A percentile compares a stretch with the other conserved stretches of the same genome.
Conservation (phyloP, 768 basidiomycete species). For the Pisolithus microcarpus region DNA sequence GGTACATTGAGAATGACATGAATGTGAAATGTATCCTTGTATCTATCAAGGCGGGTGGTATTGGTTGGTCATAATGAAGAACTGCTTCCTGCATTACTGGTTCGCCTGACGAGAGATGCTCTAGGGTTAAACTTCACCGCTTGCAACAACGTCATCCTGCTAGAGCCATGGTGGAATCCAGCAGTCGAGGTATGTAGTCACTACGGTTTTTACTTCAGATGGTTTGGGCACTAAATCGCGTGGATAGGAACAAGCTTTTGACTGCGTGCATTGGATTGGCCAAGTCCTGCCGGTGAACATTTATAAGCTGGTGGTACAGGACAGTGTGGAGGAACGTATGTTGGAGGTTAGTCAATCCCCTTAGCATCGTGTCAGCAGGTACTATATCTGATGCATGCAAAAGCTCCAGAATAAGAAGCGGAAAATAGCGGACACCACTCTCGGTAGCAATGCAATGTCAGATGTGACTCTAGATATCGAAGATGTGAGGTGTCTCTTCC, state of each 20-base stretch:
- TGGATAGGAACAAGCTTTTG: not conserved
- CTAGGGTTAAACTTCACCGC: not conserved
- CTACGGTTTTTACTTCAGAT: not conserved
- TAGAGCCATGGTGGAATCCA: not conserved
- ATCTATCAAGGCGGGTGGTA: not conserved
- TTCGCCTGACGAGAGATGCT: not conserved
- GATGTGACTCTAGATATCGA: not conserved
- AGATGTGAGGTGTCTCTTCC: not conserved
- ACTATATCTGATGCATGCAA: not conserved
- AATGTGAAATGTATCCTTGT: not conserved
- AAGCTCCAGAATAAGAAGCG: conserved; percentile 1
- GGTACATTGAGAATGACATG: not conserved
- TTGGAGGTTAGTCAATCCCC: not conserved
- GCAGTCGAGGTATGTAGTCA: not conserved
- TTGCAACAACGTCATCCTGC: too few species aligned
- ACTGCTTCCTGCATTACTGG: not conserved
- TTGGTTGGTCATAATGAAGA: not conserved
- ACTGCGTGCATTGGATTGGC: not conserved
- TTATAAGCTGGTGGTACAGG: not conserved
- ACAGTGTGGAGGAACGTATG: not conserved
- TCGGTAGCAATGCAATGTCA: not conserved
- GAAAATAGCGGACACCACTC: not conserved
- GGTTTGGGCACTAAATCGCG: not conserved
- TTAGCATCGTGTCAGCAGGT: not conserved
- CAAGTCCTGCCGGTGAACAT: not conserved